A percentile compares a stretch with the other conserved stretches of the same genome.
These are phyloP conservation scores for Coemansia sp. DNA, from an alignment of 192 early-diverging fungal genomes.

Conservation along the genomic window DNA sequence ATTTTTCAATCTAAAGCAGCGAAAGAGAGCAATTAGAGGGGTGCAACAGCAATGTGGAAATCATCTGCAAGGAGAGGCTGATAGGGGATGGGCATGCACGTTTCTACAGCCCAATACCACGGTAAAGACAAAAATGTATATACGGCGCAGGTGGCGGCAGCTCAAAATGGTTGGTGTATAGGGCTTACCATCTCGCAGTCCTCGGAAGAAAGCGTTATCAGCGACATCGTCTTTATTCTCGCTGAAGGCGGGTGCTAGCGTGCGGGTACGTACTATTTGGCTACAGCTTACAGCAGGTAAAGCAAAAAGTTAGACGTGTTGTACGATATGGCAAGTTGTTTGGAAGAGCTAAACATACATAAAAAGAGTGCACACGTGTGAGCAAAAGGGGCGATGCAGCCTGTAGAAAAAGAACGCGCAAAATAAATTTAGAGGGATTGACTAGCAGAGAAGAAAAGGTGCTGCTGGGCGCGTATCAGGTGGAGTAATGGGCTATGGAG, in stretches of 20 bases:
- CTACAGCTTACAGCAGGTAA: background rate
- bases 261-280: background rate
- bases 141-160: background rate
- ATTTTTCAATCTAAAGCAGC: conserved; percentile 45
- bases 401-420: background rate
- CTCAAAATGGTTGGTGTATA: background rate
- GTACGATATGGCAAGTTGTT: too few species aligned
- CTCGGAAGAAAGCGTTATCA: conserved; percentile 46
- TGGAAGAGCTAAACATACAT: too few species aligned
- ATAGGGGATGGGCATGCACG: background rate
- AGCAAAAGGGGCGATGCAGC: background rate
- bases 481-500: conserved; percentile 1
- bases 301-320: too few species aligned
- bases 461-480: background rate
- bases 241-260: too few species aligned
- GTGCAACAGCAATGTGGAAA: background rate
- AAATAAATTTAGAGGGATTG: background rate
- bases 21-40: background rate
- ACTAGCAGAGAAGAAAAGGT: conserved; percentile 1
- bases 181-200: conserved; percentile 52
- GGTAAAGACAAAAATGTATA: conserved; percentile 8
- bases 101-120: conserved; percentile 13
- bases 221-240: conserved; percentile 23
- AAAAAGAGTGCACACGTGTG: background rate
- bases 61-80: conserved; percentile 1